Conservation (phyloP, 805 yeast species). For the Kodamaea hsintzibuensis region DNA sequence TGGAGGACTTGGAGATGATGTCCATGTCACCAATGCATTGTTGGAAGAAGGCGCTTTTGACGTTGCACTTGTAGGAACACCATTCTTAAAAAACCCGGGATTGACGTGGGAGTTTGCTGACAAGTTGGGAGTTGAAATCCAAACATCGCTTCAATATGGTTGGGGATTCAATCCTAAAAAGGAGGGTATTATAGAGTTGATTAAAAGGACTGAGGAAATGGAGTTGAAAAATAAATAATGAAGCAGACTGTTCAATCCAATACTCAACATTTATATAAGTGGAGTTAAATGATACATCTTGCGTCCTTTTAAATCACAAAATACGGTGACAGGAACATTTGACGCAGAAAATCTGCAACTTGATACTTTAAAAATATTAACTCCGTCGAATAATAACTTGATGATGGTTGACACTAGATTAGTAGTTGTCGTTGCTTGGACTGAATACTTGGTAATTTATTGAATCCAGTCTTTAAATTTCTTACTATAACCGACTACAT, state of each 20-base stretch:
- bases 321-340: no score
- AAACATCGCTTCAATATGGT: slow-evolving; percentile 30
- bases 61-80: slow-evolving; percentile 46
- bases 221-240: not conserved
- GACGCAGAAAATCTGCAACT: no score
- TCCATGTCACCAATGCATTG: slow-evolving; percentile 37
- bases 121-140: slow-evolving; percentile 42
- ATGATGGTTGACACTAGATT: no score
- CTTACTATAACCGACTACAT: no score
- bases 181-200: slow-evolving; percentile 19
- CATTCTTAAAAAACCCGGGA: slow-evolving; percentile 50
- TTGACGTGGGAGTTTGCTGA: slow-evolving; percentile 53
- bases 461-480: no score
- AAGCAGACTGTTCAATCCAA: no score
- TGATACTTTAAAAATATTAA: no score
- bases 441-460: no score
- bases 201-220: slow-evolving; percentile 16
- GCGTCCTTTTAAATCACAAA: no score
- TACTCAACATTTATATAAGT: no score
- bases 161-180: slow-evolving; percentile 22
- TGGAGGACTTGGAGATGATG: slow-evolving; percentile 40
- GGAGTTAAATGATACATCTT: not conserved
- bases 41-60: slow-evolving; percentile 49
- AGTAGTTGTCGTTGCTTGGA: no score
- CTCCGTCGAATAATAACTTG: no score